A percentile compares a stretch with the other conserved stretches of the same genome.
Evolutionary conservation across 176 grass and related monocot genomes (phyloP).

Genomic region (Rhynchospora breviuscula): DNA sequence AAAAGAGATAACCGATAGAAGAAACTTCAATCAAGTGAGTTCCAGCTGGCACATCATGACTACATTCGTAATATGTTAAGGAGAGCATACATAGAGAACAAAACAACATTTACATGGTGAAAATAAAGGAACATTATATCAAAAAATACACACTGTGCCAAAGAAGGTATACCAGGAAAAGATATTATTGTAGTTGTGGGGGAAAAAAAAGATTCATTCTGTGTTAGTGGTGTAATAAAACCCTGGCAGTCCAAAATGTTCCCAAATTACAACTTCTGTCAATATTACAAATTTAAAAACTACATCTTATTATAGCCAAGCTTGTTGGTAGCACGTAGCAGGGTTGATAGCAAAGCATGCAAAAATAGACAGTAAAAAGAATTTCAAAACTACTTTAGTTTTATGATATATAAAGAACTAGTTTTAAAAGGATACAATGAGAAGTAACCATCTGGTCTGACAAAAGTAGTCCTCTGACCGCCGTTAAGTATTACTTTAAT

Average conservation of each 20-base stretch:
- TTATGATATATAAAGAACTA: background rate
- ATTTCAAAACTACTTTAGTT: background rate
- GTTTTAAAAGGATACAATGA: constrained; percentile 70
- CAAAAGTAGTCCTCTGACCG: constrained; percentile 73
- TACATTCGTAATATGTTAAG: constrained; percentile 55
- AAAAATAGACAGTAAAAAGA: background rate
- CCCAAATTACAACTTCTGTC: background rate
- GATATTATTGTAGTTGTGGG: background rate
- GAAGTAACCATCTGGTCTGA: constrained; percentile 92
- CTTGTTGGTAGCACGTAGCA: background rate
- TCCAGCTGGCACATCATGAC: constrained; percentile 84
- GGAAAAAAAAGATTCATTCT: background rate
- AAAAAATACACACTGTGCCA: background rate
- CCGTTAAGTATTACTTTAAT: constrained; percentile 95
- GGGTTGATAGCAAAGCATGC: background rate
- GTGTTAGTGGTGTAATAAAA: background rate
- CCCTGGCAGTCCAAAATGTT: background rate
- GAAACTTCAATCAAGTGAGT: constrained; percentile 94
- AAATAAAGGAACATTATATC: background rate
- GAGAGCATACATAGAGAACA: constrained; percentile 3
- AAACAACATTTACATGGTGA: background rate
- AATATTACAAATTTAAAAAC: background rate
- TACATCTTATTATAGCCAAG: background rate
- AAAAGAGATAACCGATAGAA: constrained; percentile 88
- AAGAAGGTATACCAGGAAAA: background rate